These are phyloP conservation scores for Vitis rotundifolia DNA, from an alignment of 164 flowering plant species.

Conservation along the genomic window DNA sequence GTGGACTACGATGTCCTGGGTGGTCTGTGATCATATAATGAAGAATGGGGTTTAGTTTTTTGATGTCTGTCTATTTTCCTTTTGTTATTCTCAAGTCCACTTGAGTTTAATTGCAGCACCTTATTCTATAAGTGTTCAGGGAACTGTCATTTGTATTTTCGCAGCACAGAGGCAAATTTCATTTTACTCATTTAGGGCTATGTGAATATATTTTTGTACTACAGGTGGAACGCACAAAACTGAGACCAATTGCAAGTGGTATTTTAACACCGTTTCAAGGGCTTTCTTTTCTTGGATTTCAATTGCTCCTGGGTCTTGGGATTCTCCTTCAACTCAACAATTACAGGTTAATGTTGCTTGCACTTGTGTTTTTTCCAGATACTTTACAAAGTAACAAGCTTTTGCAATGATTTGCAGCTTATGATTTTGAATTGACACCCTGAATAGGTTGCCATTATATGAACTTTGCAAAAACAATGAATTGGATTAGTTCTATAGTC, in stretches of 20 bases:
- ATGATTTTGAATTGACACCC: background rate
- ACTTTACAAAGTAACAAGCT: background rate
- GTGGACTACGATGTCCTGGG: background rate
- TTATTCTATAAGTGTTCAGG: no score
- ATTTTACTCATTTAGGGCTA: background rate
- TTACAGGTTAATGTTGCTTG: constrained; percentile 59
- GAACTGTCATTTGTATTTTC: no score
- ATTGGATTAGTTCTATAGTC: no score
- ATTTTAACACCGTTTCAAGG: constrained; percentile 87
- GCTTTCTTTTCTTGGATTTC: constrained; percentile 79
- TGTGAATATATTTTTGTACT: constrained; percentile 6
- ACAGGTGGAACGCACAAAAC: constrained; percentile 90
- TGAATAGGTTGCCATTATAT: no score
- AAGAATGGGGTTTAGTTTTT: background rate
- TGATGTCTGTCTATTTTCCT: background rate
- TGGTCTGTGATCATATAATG: background rate
- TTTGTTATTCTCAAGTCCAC: no score
- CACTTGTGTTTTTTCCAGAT: background rate
- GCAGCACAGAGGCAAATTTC: no score
- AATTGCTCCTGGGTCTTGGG: constrained; percentile 87
- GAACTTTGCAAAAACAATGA: no score
- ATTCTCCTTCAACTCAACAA: constrained; percentile 88
- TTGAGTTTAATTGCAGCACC: no score
- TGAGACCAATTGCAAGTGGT: constrained; percentile 92
- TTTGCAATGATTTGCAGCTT: background rate